A percentile compares a stretch with the other conserved stretches of the same genome.
phyloP scores from a whole-genome alignment of 1,284 basidiomycete genomes.

The Agaricales sp. region DNA sequence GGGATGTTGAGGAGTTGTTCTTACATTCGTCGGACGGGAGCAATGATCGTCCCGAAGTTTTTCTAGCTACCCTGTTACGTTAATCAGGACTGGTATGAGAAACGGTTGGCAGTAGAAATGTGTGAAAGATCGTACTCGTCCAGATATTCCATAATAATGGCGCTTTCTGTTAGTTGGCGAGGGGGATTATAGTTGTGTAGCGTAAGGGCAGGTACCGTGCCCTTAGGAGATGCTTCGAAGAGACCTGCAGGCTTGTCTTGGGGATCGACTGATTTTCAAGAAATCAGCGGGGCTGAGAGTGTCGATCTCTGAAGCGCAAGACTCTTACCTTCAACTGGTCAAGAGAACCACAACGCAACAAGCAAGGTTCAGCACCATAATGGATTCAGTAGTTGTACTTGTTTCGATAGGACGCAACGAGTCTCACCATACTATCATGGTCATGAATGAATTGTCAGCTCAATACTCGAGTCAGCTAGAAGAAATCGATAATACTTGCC shows the following conservation, averaged over 20 bases:
- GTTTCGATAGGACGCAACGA: no score
- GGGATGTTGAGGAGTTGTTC: no score
- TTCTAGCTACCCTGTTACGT: no score
- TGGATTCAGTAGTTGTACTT: no score
- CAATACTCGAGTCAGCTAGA: background rate
- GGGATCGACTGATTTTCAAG: slow-evolving; percentile 66
- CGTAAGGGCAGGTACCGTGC: slow-evolving; percentile 64
- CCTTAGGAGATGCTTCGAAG: slow-evolving; percentile 71
- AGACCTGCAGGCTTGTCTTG: slow-evolving; percentile 73
- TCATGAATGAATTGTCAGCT: no score
- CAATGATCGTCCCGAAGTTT: no score
- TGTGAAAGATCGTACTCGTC: slow-evolving; percentile 44
- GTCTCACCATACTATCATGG: no score
- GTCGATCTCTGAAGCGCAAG: background rate
- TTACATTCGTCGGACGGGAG: no score
- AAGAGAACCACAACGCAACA: background rate
- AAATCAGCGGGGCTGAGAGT: background rate
- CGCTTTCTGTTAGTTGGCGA: slow-evolving; percentile 56
- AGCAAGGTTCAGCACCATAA: slow-evolving; percentile 9
- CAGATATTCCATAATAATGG: slow-evolving; percentile 63
- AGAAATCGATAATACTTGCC: slow-evolving; percentile 13
- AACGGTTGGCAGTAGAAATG: background rate
- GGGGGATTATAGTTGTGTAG: slow-evolving; percentile 42
- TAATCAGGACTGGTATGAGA: no score
- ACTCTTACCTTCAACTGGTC: background rate